A percentile compares a stretch with the other conserved stretches of the same genome.
Evolutionary conservation across 495 filamentous ascomycete genomes (phyloP).

Genomic region (Neurospora sp.): DNA sequence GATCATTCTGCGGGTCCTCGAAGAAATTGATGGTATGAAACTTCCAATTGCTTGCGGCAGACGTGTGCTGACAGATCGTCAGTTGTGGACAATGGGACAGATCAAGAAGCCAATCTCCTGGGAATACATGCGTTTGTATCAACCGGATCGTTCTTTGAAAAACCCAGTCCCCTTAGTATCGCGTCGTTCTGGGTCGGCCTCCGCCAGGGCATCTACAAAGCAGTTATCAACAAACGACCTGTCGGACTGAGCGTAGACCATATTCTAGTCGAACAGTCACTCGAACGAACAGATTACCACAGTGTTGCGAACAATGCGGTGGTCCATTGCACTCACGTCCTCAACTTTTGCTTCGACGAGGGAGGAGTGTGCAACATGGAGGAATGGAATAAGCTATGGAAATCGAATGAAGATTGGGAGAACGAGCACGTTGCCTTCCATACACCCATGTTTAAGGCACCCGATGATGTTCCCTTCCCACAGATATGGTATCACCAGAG

Average conservation of each 20-base stretch:
- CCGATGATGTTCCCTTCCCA: conserved; percentile 24
- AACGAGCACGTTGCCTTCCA: conserved; percentile 24
- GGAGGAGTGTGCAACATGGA: conserved; percentile 1
- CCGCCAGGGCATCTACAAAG: conserved; percentile 47
- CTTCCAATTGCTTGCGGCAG: conserved; percentile 1
- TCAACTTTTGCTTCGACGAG: conserved; percentile 41
- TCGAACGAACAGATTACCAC: conserved; percentile 33
- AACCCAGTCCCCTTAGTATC: conserved; percentile 30
- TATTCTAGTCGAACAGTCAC: conserved; percentile 34
- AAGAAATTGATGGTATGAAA: conserved; percentile 48
- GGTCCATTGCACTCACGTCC: conserved; percentile 40
- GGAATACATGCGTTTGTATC: conserved; percentile 40
- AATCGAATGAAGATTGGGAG: conserved; percentile 25
- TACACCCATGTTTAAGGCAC: conserved; percentile 28
- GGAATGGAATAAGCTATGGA: conserved; percentile 27
- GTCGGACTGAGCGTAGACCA: conserved; percentile 33
- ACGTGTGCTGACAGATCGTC: background rate
- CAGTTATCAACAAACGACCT: conserved; percentile 39
- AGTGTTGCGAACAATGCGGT: conserved; percentile 46
- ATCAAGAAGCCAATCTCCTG: conserved; percentile 37
- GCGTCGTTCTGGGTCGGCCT: conserved; percentile 50
- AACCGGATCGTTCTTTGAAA: conserved; percentile 16
- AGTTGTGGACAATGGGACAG: conserved; percentile 29
- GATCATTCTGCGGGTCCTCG: conserved; percentile 50
- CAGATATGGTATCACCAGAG: conserved; percentile 37